Conservation (phyloP, 176 grass and related monocot genomes). For the Hordeum marinum region DNA sequence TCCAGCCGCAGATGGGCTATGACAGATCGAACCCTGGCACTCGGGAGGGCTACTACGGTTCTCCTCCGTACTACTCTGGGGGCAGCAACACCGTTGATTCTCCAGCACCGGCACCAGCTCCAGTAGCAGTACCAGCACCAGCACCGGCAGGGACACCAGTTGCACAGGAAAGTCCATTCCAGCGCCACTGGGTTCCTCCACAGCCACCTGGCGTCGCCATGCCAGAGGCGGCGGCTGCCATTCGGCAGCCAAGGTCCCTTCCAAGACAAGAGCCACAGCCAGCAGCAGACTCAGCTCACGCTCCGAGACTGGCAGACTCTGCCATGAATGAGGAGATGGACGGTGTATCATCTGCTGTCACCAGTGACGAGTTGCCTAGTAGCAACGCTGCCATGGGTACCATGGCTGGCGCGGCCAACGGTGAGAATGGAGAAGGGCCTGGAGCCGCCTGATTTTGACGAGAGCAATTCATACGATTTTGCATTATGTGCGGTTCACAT, state of each 20-base stretch:
- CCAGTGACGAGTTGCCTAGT: neutral
- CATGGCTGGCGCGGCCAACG: neutral
- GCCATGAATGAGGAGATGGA: neutral
- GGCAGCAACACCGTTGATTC: constrained; percentile 9
- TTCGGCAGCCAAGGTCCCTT: constrained; percentile 50
- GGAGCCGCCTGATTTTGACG: neutral
- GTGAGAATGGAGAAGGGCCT: neutral
- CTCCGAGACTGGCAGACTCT: neutral
- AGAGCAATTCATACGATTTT: neutral
- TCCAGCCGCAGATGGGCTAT: constrained; percentile 41
- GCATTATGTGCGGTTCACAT: neutral
- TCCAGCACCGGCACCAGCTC: neutral
- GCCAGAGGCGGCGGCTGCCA: constrained; percentile 63
- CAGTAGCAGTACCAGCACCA: neutral
- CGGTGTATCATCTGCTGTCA: neutral
- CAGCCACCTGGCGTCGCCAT: constrained; percentile 48
- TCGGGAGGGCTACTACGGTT: constrained; percentile 21
- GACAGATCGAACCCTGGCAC: constrained; percentile 33
- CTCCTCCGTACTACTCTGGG: constrained; percentile 15
- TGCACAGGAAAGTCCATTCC: constrained; percentile 24
- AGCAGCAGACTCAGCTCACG: neutral
- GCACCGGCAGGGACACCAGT: neutral
- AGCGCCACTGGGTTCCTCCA: constrained; percentile 65
- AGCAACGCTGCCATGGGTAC: neutral
- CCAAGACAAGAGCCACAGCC: constrained; percentile 24